Evolutionary conservation across 1,284 basidiomycete species (phyloP).

Genomic region (Austropuccinia psidii): DNA sequence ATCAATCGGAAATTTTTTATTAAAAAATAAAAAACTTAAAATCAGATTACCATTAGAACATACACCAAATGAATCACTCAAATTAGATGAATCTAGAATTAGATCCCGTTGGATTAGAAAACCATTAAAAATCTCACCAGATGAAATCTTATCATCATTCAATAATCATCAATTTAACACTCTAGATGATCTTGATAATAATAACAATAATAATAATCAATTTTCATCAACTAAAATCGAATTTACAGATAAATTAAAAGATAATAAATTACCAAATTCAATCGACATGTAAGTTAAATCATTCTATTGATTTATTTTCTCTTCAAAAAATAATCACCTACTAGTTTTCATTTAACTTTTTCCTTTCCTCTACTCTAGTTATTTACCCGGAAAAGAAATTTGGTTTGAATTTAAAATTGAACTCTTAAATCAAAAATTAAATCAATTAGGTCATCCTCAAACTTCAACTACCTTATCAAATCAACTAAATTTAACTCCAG

Average conservation of each 20-base stretch:
- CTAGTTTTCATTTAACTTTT: background rate
- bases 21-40: slow-evolving; percentile 15
- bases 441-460: slow-evolving; percentile 22
- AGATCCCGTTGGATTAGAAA: slow-evolving; percentile 22
- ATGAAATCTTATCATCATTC: background rate
- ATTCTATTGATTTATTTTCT: background rate
- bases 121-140: slow-evolving; percentile 1
- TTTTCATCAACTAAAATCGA: background rate
- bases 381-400: slow-evolving; percentile 36
- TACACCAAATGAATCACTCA: slow-evolving; percentile 10
- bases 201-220: background rate
- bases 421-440: slow-evolving; percentile 25
- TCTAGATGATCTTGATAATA: background rate
- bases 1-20: background rate
- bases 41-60: slow-evolving; percentile 33
- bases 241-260: background rate
- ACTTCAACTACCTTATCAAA: background rate
- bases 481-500: background rate
- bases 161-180: background rate
- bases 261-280: slow-evolving; percentile 2
- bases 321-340: background rate
- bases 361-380: background rate
- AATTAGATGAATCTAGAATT: slow-evolving; percentile 17
- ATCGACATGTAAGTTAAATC: slow-evolving; percentile 29
- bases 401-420: slow-evolving; percentile 33